These are phyloP conservation scores for Ilex asprella DNA, from an alignment of 257 asterid species.

Conservation along the genomic window DNA sequence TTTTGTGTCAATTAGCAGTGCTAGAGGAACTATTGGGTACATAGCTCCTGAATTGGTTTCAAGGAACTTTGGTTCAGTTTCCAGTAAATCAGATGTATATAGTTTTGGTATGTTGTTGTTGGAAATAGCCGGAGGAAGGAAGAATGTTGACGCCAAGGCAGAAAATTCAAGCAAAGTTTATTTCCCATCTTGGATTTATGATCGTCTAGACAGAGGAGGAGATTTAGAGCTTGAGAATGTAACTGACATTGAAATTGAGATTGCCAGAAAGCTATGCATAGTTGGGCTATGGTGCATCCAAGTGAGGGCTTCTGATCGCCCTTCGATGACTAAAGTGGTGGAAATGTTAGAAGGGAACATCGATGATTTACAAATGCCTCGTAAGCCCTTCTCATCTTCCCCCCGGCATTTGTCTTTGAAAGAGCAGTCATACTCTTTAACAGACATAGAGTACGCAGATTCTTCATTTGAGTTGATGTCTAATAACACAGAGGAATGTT, in stretches of 20 bases:
- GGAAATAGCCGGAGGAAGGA: slow-evolving; percentile 19
- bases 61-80: slow-evolving; percentile 13
- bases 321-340: slow-evolving; percentile 15
- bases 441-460: no score
- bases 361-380: slow-evolving; percentile 2
- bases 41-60: slow-evolving; percentile 20
- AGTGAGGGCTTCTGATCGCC: slow-evolving; percentile 11
- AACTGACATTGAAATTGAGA: slow-evolving; percentile 4
- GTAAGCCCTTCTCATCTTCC: slow-evolving; percentile 8
- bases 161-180: slow-evolving; percentile 11
- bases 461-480: no score
- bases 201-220: slow-evolving; percentile 2
- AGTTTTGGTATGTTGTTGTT: slow-evolving; percentile 21
- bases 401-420: no score
- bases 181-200: slow-evolving; percentile 14
- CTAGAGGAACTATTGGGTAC: slow-evolving; percentile 24
- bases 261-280: slow-evolving; percentile 10
- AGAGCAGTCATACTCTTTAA: no score
- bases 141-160: not conserved
- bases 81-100: slow-evolving; percentile 21
- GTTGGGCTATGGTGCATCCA: slow-evolving; percentile 23
- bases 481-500: no score
- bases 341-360: slow-evolving; percentile 18
- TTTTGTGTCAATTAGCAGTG: slow-evolving; percentile 8
- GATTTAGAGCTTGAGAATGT: slow-evolving; percentile 3